A percentile compares a stretch with the other conserved stretches of the same genome.
These are phyloP conservation scores for Tylopilus balloui DNA, from an alignment of 768 basidiomycete genomes.

Conservation along the genomic window DNA sequence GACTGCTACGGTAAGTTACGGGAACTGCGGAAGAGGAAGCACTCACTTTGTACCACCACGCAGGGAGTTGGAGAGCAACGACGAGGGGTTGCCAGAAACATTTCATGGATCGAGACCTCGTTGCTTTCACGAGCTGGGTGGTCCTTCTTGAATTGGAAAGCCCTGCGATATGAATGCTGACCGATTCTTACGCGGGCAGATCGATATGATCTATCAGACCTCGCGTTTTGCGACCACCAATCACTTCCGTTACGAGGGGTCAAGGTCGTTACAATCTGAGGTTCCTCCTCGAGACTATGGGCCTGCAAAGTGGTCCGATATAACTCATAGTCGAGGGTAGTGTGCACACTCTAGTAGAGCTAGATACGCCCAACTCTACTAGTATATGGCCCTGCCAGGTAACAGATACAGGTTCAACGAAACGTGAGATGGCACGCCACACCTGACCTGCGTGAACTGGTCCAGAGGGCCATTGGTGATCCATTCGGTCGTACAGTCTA, in stretches of 20 bases:
- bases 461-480: neutral
- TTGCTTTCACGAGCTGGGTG: slow-evolving; percentile 17
- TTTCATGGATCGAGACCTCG: slow-evolving; percentile 16
- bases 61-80: neutral
- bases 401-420: neutral
- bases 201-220: slow-evolving; percentile 19
- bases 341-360: neutral
- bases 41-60: slow-evolving; percentile 5
- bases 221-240: neutral
- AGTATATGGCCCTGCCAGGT: too few relatives aligned
- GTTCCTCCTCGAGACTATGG: neutral
- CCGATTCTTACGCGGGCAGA: neutral
- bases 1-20: neutral
- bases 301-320: neutral
- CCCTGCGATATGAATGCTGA: slow-evolving; percentile 5
- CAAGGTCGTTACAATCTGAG: slow-evolving; percentile 1
- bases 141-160: slow-evolving; percentile 23
- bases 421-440: neutral
- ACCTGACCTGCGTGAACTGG: neutral
- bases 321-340: neutral
- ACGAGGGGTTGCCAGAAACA: slow-evolving; percentile 9
- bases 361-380: neutral
- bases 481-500: neutral
- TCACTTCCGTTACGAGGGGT: slow-evolving; percentile 4
- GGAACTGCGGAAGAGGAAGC: neutral